Base-by-base conservation (phyloP, 208 protist species). In the Acanthamoeba castellanii region DNA sequence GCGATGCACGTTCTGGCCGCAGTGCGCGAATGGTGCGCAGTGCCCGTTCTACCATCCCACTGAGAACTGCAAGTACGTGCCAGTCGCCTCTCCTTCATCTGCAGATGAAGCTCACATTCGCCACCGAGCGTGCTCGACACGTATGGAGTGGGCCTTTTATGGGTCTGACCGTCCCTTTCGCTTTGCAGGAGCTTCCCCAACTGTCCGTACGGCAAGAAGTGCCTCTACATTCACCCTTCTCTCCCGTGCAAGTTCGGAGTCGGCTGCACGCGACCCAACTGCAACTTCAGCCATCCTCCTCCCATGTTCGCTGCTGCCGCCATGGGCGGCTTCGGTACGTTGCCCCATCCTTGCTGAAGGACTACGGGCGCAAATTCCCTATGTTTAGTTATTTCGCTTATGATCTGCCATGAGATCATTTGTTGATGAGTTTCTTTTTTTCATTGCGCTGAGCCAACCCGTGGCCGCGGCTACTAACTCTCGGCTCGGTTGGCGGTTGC, bases 11-110 rank as follows among this genome's bases (percentile, higher is more conserved):
- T 89, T 66, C 45, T 89, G 81, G 81, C 81, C 81, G n/a, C 50
- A 55, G 25, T 89, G 81, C 81, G 34, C 81, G 42, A 89, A 89
- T 9, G 81, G 81, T 11, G 81, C 25, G 9, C 27, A 61, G 47
- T 89, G 81, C 32, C 81, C 45, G 52, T 89, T 66, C 52, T 89
- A 66, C 52, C 81, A 89, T 89, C 81, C 81, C 14, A 89, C 81
- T 45, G 81, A 89, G 30, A 89, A 66, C 52, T 89, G 81, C 81
- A 89, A 89, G 81, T 89, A 42, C 25, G 81, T 66, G 3, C 18
- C 55, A 59, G 55, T 22, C 16, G 55, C 55, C 55, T 59, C 45
- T 47, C 45, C 13, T 13, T 47, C 45, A 47, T 47, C 45, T 47
- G 45, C 42, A 45, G 42, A 45, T 45, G 42, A 45, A 45, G 42